Conservation (phyloP, 2,329 filamentous ascomycete species). For the Lecanicillium sp. region DNA sequence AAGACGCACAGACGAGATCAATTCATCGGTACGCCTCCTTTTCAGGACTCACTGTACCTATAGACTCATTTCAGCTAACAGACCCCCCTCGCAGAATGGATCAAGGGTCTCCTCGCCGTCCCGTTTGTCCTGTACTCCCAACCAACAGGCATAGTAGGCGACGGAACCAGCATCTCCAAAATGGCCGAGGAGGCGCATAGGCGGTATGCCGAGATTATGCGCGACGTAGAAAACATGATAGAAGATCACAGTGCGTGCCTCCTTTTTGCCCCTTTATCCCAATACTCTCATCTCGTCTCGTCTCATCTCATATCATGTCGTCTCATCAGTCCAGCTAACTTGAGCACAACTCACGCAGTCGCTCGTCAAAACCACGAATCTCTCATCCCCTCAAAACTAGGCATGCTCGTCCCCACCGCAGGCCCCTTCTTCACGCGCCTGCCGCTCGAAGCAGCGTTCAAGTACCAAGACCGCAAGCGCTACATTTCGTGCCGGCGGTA, state of each 20-base stretch:
- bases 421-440: conserved; percentile 91
- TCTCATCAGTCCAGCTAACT: too few relatives aligned
- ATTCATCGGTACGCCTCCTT: conserved; percentile 56
- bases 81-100: conserved; percentile 63
- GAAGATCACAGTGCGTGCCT: conserved; percentile 69
- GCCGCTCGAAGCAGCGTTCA: conserved; percentile 81
- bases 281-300: too few relatives aligned
- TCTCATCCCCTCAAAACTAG: conserved; percentile 75
- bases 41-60: background rate
- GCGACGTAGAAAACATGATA: conserved; percentile 85
- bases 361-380: conserved; percentile 58
- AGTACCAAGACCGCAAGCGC: conserved; percentile 76
- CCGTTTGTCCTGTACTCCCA: conserved; percentile 96
- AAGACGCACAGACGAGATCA: conserved; percentile 89
- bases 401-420: conserved; percentile 81
- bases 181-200: conserved; percentile 76
- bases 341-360: conserved; percentile 52
- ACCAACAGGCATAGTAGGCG: conserved; percentile 77
- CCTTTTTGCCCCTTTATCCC: background rate
- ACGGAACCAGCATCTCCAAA: conserved; percentile 54
- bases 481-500: conserved; percentile 88
- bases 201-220: conserved; percentile 91
- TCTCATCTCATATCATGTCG: too few relatives aligned
- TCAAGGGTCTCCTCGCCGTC: conserved; percentile 88
- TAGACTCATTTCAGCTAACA: conserved; percentile 7